A percentile compares a stretch with the other conserved stretches of the same genome.
phyloP scores from a whole-genome alignment of 1,284 basidiomycete species.

The Termitomyces sp. region DNA sequence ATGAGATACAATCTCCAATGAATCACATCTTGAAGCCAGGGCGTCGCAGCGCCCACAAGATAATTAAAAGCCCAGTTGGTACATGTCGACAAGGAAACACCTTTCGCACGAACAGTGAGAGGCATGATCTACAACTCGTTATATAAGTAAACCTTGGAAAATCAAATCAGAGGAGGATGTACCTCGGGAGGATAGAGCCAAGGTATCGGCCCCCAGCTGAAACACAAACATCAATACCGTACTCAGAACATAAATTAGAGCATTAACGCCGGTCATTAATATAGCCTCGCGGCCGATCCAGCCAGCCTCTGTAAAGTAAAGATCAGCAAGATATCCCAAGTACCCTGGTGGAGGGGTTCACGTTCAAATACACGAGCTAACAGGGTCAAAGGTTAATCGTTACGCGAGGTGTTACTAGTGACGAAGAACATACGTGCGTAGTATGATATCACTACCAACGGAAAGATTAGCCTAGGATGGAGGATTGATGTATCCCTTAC shows the following conservation, averaged over 20 bases:
- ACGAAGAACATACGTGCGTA: slow-evolving; percentile 71
- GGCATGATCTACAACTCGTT: slow-evolving; percentile 77
- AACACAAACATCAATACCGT: slow-evolving; percentile 41
- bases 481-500: slow-evolving; percentile 34
- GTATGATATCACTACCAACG: slow-evolving; percentile 77
- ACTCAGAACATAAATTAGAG: slow-evolving; percentile 82
- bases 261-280: slow-evolving; percentile 95
- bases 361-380: slow-evolving; percentile 81
- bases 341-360: slow-evolving; percentile 27
- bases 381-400: slow-evolving; percentile 2
- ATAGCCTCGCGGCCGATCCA: slow-evolving; percentile 97
- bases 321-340: not conserved
- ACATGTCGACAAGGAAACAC: slow-evolving; percentile 88
- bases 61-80: slow-evolving; percentile 79
- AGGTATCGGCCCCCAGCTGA: slow-evolving; percentile 73
- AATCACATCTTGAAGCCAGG: slow-evolving; percentile 84
- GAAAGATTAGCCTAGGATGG: not conserved
- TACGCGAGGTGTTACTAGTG: slow-evolving; percentile 3
- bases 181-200: slow-evolving; percentile 92
- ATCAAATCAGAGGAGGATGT: slow-evolving; percentile 9
- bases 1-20: slow-evolving; percentile 93
- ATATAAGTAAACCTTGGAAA: not conserved
- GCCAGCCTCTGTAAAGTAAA: slow-evolving; percentile 68
- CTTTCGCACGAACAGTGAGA: slow-evolving; percentile 85
- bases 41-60: slow-evolving; percentile 86